Evolutionary conservation across 176 grass and related monocot genomes (phyloP).

Genomic region (Musa troglodytarum): DNA sequence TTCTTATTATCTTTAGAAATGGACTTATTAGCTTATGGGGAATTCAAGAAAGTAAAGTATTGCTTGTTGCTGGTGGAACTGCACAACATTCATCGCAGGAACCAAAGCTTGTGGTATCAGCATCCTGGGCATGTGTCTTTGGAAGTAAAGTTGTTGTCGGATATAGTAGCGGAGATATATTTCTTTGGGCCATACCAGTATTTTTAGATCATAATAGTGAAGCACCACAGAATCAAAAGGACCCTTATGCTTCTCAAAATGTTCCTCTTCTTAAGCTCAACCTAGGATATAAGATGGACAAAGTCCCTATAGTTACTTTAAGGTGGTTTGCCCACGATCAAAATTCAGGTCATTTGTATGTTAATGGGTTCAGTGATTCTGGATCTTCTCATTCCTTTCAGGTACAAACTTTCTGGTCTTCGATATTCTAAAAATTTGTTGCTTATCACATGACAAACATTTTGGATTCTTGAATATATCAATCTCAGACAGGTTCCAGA

Average conservation of each 20-base stretch:
- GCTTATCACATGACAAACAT: neutral
- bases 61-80: constrained; percentile 49
- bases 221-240: constrained; percentile 16
- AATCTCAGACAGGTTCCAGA: neutral
- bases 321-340: constrained; percentile 48
- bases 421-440: neutral
- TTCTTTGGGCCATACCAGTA: constrained; percentile 59
- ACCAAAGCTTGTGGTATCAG: constrained; percentile 48
- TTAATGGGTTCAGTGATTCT: constrained; percentile 66
- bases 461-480: neutral
- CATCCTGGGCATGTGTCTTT: constrained; percentile 65
- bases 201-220: constrained; percentile 36
- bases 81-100: constrained; percentile 53
- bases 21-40: constrained; percentile 82
- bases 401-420: constrained; percentile 24
- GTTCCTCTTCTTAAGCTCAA: constrained; percentile 82
- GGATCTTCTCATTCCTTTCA: constrained; percentile 44
- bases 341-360: constrained; percentile 60
- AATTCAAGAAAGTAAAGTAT: constrained; percentile 67
- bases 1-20: constrained; percentile 83
- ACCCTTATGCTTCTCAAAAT: constrained; percentile 33
- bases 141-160: constrained; percentile 86
- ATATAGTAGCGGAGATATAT: constrained; percentile 73
- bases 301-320: constrained; percentile 64
- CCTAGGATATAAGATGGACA: constrained; percentile 87